Evolutionary conservation across 2,329 filamentous ascomycete genomes (phyloP), one percentile per base, ranked within the genome.

Genomic region (Beauveria australis): DNA sequence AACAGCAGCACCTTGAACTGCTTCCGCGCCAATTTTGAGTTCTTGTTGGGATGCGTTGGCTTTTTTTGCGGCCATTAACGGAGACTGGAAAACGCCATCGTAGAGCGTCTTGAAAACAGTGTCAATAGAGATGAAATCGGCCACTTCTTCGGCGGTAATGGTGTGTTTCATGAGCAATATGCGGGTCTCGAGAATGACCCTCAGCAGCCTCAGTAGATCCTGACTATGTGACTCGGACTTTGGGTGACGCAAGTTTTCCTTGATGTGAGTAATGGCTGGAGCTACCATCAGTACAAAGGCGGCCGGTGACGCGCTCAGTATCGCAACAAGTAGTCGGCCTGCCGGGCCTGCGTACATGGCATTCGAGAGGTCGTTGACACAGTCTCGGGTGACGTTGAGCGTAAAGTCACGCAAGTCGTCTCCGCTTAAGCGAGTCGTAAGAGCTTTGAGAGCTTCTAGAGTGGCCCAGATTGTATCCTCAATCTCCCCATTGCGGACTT

Each of bases 401-500:
- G 78, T 70, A 63, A 83, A 84, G 22, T 75, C 73, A 40, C 73
- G 71, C 8, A 82, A 73, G 54, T 76, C 69, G 3, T 76, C 73
- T 3, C 73, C 76, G 10, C 76, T 73, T 3, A 85, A 72, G 52
- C 75, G 74, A 9, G 70, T 74, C 0, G 80, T 74, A 3, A 84
- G 73, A 10, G 79, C 74, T 40, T 78, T 76, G 57, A 86, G 76
- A 3, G 82, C 80, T 51, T 79, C 78, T 18, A 85, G 71, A 1
- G 82, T 84, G 3, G 78, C 78, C 67, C 82, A 79, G 16, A 85
- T 81, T 1, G 78, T 78, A 63, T 85, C 83, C 62, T 81, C 78
- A 9, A 82, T 76, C 62, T 86, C 83, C 14, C 83, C 83, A 59
- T 85, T 84, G 40, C 83, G 79, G 14, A 85, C 83, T 64, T 86